These are phyloP conservation scores for Globisporangium abappressorium DNA, from an alignment of 352 stramenopile species.

Conservation along the genomic window DNA sequence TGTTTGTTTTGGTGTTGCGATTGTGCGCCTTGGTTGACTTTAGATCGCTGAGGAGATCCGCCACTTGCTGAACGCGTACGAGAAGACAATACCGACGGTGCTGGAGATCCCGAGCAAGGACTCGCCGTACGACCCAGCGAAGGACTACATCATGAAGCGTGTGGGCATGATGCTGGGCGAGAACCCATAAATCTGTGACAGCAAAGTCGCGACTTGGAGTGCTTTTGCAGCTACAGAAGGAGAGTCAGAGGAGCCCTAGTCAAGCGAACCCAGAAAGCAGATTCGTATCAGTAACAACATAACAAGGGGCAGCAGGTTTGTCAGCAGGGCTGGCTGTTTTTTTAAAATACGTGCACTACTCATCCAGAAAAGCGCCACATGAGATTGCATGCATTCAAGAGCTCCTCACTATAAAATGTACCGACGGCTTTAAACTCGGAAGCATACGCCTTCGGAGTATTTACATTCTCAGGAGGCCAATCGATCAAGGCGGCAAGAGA, in stretches of 20 bases:
- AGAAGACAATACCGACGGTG: conserved; percentile 97
- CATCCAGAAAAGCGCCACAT: neutral
- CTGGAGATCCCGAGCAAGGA: conserved; percentile 98
- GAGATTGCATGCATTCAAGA: neutral
- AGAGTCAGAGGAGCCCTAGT: neutral
- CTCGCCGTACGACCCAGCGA: conserved; percentile 94
- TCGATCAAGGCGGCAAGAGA: too few species aligned
- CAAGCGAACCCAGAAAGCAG: neutral
- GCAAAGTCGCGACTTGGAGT: too few species aligned
- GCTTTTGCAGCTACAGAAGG: neutral
- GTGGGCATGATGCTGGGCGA: conserved; percentile 93
- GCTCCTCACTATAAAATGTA: neutral
- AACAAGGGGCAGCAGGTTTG: neutral
- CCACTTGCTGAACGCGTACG: conserved; percentile 97
- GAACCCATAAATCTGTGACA: conserved; percentile 16
- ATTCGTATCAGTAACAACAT: neutral
- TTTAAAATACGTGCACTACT: neutral
- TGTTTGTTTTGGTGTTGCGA: neutral
- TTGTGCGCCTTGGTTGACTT: neutral
- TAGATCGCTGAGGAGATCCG: conserved; percentile 97
- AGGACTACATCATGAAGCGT: conserved; percentile 99
- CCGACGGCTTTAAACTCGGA: too few species aligned
- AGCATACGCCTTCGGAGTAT: too few species aligned
- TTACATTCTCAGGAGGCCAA: too few species aligned
- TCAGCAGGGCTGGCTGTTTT: neutral